Percentiles rank a stretch among this genome's conserved stretches.
These are phyloP conservation scores for Rhodotorula kratochvilovae DNA, from an alignment of 768 basidiomycete species.

Conservation along the genomic window DNA sequence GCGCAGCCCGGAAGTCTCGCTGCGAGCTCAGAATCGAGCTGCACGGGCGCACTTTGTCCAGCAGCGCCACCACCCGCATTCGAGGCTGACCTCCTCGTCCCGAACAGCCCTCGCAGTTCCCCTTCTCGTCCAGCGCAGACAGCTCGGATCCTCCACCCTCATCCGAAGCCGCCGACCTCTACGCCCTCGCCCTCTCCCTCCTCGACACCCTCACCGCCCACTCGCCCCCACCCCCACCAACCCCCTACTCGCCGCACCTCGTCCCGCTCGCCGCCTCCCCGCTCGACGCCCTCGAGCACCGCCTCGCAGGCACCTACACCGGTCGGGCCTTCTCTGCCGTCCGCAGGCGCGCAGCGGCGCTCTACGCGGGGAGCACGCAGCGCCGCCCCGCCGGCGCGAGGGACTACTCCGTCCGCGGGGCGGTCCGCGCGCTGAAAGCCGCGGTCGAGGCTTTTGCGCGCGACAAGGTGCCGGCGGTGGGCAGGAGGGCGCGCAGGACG, in stretches of 20 bases:
- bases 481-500: not conserved
- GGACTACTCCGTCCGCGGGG: conserved; percentile 23
- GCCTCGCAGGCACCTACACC: not conserved
- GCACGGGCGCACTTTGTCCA: no score
- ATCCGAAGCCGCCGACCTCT: not conserved
- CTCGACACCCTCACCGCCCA: conserved; percentile 21
- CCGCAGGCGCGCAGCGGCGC: not conserved
- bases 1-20: no score
- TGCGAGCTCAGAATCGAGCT: no score
- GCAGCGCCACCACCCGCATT: no score
- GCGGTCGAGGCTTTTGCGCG: conserved; percentile 7
- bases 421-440: not conserved
- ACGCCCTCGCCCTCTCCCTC: conserved; percentile 28
- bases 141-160: no score
- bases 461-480: not conserved
- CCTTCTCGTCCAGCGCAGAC: not conserved
- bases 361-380: not conserved
- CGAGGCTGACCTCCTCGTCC: no score
- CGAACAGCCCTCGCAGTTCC: not conserved
- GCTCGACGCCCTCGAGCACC: conserved; percentile 27
- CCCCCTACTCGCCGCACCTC: conserved; percentile 14
- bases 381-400: not conserved
- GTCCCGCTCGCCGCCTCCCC: not conserved
- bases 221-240: conserved; percentile 4
- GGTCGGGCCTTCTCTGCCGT: not conserved